These are phyloP conservation scores for Sporobolus alterniflorus DNA, from an alignment of 202 grass and related monocot species.

Conservation along the genomic window DNA sequence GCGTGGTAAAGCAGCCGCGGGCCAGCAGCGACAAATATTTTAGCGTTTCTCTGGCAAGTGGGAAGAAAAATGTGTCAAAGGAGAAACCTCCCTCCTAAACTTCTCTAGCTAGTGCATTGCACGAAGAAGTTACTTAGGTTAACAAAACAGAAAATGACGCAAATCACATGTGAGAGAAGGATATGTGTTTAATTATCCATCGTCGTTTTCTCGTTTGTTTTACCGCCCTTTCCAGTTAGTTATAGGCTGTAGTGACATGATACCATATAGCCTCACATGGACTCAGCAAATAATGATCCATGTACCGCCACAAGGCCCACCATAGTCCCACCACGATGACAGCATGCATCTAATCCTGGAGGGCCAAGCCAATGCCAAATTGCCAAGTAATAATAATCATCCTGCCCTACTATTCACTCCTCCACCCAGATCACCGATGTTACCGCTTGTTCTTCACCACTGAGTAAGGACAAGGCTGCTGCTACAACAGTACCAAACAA, in stretches of 20 bases:
- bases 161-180: background rate
- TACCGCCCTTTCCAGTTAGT: too few relatives aligned
- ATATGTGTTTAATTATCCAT: too few relatives aligned
- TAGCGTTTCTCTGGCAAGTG: background rate
- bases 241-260: too few relatives aligned
- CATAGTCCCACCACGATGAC: too few relatives aligned
- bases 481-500: constrained; percentile 8
- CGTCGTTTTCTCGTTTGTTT: too few relatives aligned
- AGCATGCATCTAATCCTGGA: too few relatives aligned
- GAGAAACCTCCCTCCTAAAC: background rate
- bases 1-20: background rate
- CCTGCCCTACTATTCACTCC: background rate
- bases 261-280: too few relatives aligned
- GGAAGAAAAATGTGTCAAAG: background rate
- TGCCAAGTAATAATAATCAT: too few relatives aligned
- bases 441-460: background rate
- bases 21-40: background rate
- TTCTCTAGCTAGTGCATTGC: background rate
- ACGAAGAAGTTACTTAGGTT: background rate
- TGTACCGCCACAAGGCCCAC: too few relatives aligned
- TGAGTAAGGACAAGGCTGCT: background rate
- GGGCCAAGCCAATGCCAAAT: too few relatives aligned
- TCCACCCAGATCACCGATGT: background rate
- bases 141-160: background rate
- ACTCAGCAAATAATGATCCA: too few relatives aligned